phyloP scores from a whole-genome alignment of 2,329 filamentous ascomycete species.

The Incumbomyces lentus region DNA sequence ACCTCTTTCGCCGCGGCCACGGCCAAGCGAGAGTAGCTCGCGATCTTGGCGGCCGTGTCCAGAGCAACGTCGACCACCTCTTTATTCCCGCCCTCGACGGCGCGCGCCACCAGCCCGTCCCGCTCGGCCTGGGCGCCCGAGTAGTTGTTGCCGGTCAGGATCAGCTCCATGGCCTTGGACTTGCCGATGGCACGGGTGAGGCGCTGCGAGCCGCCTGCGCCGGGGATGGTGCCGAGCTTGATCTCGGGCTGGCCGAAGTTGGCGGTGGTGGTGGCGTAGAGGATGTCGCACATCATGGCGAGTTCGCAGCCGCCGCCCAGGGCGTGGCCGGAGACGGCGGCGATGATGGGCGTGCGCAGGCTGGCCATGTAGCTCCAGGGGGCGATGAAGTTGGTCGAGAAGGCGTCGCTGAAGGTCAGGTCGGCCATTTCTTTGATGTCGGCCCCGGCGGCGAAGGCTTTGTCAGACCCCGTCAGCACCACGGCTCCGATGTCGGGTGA shows the following conservation, averaged over 20 bases:
- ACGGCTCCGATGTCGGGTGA: conserved; percentile 63
- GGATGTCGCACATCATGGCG: conserved; percentile 91
- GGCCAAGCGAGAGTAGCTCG: conserved; percentile 74
- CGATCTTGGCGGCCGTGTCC: conserved; percentile 80
- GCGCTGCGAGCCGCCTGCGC: conserved; percentile 82
- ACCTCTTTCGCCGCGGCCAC: conserved; percentile 89
- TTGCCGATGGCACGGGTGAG: conserved; percentile 76
- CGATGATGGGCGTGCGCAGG: conserved; percentile 88
- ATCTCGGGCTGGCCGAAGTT: conserved; percentile 97
- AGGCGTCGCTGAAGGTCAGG: conserved; percentile 78
- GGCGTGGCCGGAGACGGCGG: conserved; percentile 87
- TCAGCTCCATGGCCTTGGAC: conserved; percentile 80
- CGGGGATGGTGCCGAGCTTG: conserved; percentile 85
- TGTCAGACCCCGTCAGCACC: conserved; percentile 76
- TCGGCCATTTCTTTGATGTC: conserved; percentile 99
- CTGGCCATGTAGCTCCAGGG: conserved; percentile 78
- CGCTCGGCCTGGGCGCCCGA: conserved; percentile 71
- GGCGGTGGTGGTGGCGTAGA: conserved; percentile 77
- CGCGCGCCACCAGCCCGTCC: conserved; percentile 80
- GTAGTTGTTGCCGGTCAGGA: conserved; percentile 77
- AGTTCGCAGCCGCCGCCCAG: conserved; percentile 93
- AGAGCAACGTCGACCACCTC: conserved; percentile 72
- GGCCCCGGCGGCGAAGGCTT: conserved; percentile 88
- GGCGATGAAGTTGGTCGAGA: conserved; percentile 86
- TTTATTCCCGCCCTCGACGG: conserved; percentile 65